Percentiles rank a stretch among this genome's conserved stretches.
Evolutionary conservation across 805 yeast species (phyloP).

Genomic region (Sugiyamaella mastotermitis): DNA sequence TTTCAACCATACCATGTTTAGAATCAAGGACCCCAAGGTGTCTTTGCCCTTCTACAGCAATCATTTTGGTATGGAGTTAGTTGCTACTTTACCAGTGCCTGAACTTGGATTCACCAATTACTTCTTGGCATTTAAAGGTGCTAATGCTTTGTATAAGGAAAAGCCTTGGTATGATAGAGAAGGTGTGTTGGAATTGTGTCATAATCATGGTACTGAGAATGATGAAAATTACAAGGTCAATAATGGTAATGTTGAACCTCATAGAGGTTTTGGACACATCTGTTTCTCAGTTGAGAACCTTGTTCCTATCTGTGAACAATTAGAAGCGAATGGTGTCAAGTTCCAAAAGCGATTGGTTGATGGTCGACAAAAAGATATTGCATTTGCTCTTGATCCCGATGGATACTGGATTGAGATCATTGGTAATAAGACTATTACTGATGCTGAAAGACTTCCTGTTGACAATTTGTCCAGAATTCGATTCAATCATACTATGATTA

Average conservation of each 20-base stretch:
- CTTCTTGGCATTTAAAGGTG: conserved; percentile 55
- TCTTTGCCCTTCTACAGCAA: conserved; percentile 69
- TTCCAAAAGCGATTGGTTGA: conserved; percentile 82
- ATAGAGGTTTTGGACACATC: conserved; percentile 91
- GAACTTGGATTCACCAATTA: conserved; percentile 59
- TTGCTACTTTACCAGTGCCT: conserved; percentile 47
- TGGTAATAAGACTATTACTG: conserved; percentile 45
- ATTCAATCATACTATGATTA: conserved; percentile 87
- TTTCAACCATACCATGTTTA: conserved; percentile 44
- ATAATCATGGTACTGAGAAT: conserved; percentile 66
- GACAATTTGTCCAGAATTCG: conserved; percentile 36
- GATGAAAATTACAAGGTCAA: conserved; percentile 51
- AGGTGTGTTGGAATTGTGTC: conserved; percentile 82
- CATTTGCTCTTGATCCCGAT: conserved; percentile 92
- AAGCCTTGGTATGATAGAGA: conserved; percentile 34
- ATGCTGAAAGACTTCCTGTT: conserved; percentile 19
- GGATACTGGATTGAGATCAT: conserved; percentile 95
- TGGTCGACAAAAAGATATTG: conserved; percentile 90
- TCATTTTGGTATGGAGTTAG: conserved; percentile 65
- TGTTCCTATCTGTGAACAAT: conserved; percentile 48
- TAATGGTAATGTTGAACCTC: conserved; percentile 80
- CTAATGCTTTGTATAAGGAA: conserved; percentile 34
- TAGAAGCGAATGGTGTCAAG: conserved; percentile 56
- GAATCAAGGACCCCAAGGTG: conserved; percentile 74
- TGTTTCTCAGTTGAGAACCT: conserved; percentile 84